Conservation (phyloP, 2,329 filamentous ascomycete species). For the Ceratocystis huliohia region DNA sequence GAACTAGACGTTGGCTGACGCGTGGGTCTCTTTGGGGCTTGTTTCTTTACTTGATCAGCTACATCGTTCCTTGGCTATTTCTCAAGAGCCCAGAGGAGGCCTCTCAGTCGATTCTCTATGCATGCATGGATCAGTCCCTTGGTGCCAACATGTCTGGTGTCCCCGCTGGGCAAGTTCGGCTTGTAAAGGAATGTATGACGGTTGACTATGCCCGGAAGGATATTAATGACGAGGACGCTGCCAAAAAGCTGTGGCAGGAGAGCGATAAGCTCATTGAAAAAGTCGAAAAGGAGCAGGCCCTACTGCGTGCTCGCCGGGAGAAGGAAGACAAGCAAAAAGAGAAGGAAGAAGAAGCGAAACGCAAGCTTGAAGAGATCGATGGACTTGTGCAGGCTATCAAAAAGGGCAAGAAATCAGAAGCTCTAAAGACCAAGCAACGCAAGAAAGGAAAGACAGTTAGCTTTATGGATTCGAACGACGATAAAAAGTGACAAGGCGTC, state of each 20-base stretch:
- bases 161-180: slow-evolving; percentile 46
- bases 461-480: slow-evolving; percentile 24
- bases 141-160: slow-evolving; percentile 32
- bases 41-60: slow-evolving; percentile 60
- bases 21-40: slow-evolving; percentile 73
- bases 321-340: slow-evolving; percentile 27
- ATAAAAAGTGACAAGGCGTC: not conserved
- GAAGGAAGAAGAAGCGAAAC: slow-evolving; percentile 28
- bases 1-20: slow-evolving; percentile 76
- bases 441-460: slow-evolving; percentile 25
- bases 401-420: slow-evolving; percentile 28
- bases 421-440: slow-evolving; percentile 26
- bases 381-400: slow-evolving; percentile 31
- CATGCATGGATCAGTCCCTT: slow-evolving; percentile 67
- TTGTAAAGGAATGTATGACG: slow-evolving; percentile 82
- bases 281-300: slow-evolving; percentile 66
- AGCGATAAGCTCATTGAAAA: slow-evolving; percentile 74
- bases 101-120: slow-evolving; percentile 74
- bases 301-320: slow-evolving; percentile 36
- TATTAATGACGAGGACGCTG: slow-evolving; percentile 62
- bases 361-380: slow-evolving; percentile 28
- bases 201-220: slow-evolving; percentile 60
- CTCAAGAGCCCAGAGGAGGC: slow-evolving; percentile 75
- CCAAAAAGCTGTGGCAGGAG: slow-evolving; percentile 79
- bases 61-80: slow-evolving; percentile 73